Evolutionary conservation across 495 filamentous ascomycete species (phyloP).

Genomic region (Hypomontagnella submonticulosa): DNA sequence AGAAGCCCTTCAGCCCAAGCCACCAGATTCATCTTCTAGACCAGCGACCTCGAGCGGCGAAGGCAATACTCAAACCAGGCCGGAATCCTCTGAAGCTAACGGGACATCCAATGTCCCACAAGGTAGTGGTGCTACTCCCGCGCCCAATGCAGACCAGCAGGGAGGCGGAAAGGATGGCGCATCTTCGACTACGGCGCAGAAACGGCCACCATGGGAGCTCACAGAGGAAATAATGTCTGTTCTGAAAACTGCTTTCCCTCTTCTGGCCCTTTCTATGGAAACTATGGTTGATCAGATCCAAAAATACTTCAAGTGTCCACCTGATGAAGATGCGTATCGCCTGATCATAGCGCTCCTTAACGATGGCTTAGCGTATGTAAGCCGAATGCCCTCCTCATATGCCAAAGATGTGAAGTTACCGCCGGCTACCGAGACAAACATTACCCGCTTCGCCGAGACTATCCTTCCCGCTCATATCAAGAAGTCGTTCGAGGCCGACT

Average conservation of each 20-base stretch:
- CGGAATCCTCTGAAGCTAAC: constrained; percentile 58
- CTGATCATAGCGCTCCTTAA: constrained; percentile 97
- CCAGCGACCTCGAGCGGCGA: constrained; percentile 63
- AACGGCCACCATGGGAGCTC: constrained; percentile 91
- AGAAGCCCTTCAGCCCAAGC: constrained; percentile 53
- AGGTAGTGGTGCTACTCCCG: constrained; percentile 41
- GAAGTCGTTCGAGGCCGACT: constrained; percentile 94
- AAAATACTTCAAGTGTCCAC: constrained; percentile 98
- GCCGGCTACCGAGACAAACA: constrained; percentile 89
- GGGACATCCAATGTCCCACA: constrained; percentile 50
- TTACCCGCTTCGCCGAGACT: constrained; percentile 94
- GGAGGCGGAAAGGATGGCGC: constrained; percentile 42
- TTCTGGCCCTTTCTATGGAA: constrained; percentile 97
- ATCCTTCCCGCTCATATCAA: constrained; percentile 93
- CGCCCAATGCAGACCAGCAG: constrained; percentile 52
- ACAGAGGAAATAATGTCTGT: constrained; percentile 94
- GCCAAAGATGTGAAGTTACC: constrained; percentile 93
- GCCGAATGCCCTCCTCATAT: constrained; percentile 84
- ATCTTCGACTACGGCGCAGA: constrained; percentile 61
- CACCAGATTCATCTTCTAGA: constrained; percentile 58
- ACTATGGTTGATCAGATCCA: constrained; percentile 99
- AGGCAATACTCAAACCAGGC: constrained; percentile 51
- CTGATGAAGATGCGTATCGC: constrained; percentile 97
- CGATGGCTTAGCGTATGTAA: constrained; percentile 89
- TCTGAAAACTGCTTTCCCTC: constrained; percentile 94